phyloP scores from a whole-genome alignment of 768 basidiomycete genomes.

The Pleurotus cornucopiae region DNA sequence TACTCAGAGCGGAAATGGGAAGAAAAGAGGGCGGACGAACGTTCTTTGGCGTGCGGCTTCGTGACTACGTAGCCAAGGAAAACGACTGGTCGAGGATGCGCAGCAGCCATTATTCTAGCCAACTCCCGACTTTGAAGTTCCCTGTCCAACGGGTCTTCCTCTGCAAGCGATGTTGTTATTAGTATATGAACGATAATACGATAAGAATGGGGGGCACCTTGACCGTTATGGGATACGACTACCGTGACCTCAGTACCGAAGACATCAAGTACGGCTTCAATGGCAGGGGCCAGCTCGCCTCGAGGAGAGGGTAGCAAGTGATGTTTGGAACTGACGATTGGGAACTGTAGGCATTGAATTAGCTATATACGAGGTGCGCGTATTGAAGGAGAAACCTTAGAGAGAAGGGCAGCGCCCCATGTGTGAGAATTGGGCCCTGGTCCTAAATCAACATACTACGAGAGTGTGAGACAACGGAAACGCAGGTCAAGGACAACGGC shows the following conservation, averaged over 20 bases:
- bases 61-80: slow-evolving; percentile 84
- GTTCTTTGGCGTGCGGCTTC: slow-evolving; percentile 55
- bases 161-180: slow-evolving; percentile 30
- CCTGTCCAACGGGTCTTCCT: slow-evolving; percentile 86
- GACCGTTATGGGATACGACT: slow-evolving; percentile 89
- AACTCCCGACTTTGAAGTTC: slow-evolving; percentile 81
- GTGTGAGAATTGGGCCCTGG: slow-evolving; percentile 88
- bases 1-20: background rate
- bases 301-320: slow-evolving; percentile 83
- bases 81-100: slow-evolving; percentile 69
- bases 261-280: slow-evolving; percentile 79
- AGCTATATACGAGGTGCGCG: background rate
- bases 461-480: background rate
- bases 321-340: slow-evolving; percentile 82
- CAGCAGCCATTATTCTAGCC: slow-evolving; percentile 70
- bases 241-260: slow-evolving; percentile 77
- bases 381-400: slow-evolving; percentile 46
- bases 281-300: slow-evolving; percentile 86
- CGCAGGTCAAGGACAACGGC: slow-evolving; percentile 18
- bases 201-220: slow-evolving; percentile 45
- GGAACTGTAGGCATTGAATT: slow-evolving; percentile 48
- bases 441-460: slow-evolving; percentile 81
- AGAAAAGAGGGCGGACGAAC: slow-evolving; percentile 33
- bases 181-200: background rate
- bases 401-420: slow-evolving; percentile 81